Evolutionary conservation across 768 basidiomycete genomes (phyloP), one percentile per base, ranked within the genome.

Genomic region (Boletus sensibilis): DNA sequence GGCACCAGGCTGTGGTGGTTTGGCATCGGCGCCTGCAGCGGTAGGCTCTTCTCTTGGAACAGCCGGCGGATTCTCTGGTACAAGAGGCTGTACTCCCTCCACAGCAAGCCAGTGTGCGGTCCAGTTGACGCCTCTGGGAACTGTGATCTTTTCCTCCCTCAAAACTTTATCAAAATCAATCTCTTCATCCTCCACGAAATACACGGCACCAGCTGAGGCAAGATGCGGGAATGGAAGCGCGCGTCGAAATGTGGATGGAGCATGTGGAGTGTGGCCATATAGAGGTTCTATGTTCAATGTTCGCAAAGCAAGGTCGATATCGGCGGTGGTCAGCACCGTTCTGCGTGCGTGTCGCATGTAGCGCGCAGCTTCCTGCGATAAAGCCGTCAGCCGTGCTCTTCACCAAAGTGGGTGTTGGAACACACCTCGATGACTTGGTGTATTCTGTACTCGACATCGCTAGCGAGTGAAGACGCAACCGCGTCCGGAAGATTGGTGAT

Each of bases 101-200:
- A 99, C 94, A 1, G 95, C 95, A 33, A 99, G 80, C 97, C 97
- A 99, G 69, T 99, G 97, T 2, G 97, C 95, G 0, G 87, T 89
- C 88, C 92, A 95, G 62, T 79, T 85, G 53, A 91, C 86, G 40
- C 87, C 88, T 63, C 88, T 86, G 0, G 93, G 92, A 9, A 94
- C 74, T 2, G 82, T 78, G 35, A 94, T 86, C 71, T 94, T 89
- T 70, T 93, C 92, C 64, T 92, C 90, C 52, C 90, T 83, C 40
- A 98, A 74, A 11, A 94, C 86, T 51, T 87, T 91, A 68, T 95
- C 92, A 64, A 99, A 94, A 73, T 98, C 97, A 46, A 99, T 88
- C 72, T 98, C 97, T 63, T 98, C 94, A 68, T 99, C 97, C 57
- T 97, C 93, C 18, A 96, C 85, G 65, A 93, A 94, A 75, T 93